A percentile compares a stretch with the other conserved stretches of the same genome.
These are phyloP conservation scores for Ogataea haglerorum DNA, from an alignment of 805 yeast species.

Conservation along the genomic window DNA sequence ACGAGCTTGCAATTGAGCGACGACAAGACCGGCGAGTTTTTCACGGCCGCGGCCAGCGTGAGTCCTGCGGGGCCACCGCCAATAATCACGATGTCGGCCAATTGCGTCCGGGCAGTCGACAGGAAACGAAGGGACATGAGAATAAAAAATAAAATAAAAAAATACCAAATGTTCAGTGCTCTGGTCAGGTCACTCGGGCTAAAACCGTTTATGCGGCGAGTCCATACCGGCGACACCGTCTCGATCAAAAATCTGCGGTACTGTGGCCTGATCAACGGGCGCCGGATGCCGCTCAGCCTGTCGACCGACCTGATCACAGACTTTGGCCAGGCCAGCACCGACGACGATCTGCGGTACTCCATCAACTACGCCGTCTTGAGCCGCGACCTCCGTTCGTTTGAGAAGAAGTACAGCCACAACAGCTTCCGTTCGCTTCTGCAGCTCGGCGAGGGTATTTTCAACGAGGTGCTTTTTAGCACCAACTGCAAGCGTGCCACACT, in stretches of 20 bases:
- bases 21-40: constrained; percentile 59
- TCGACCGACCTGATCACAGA: constrained; percentile 62
- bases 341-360: constrained; percentile 79
- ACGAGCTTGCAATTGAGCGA: constrained; percentile 63
- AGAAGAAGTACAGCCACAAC: constrained; percentile 39
- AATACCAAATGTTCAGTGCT: not conserved
- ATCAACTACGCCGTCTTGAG: constrained; percentile 86
- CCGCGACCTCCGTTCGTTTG: constrained; percentile 53
- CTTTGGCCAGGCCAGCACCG: constrained; percentile 67
- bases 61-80: constrained; percentile 99
- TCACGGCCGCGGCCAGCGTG: constrained; percentile 77
- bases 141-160: not conserved
- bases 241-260: constrained; percentile 48
- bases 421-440: constrained; percentile 43
- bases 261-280: constrained; percentile 12
- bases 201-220: not conserved
- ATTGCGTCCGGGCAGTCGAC: constrained; percentile 23
- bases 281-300: constrained; percentile 12
- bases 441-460: constrained; percentile 27
- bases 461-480: constrained; percentile 19
- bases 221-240: constrained; percentile 35
- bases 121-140: constrained; percentile 26
- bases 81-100: constrained; percentile 73
- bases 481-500: constrained; percentile 18
- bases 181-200: not conserved